Base-by-base conservation (phyloP, 768 basidiomycete species). In the Boletus sp. region DNA sequence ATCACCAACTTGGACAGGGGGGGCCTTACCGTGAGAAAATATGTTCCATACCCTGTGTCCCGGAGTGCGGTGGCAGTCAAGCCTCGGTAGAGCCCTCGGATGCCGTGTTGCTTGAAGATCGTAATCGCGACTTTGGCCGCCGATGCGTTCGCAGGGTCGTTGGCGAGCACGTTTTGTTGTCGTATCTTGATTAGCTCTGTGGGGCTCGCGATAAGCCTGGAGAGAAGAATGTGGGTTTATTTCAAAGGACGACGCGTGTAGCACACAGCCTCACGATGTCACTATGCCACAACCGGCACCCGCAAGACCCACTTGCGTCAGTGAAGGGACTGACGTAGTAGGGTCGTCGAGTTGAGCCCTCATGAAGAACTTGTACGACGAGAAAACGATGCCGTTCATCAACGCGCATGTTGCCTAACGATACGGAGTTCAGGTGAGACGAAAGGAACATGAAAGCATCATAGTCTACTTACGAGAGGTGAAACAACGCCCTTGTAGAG, bases 131-230 rank as follows among this genome's bases (percentile, higher is more conserved):
- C 79, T 20, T 76, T 72, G 10, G 76, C 65, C 0, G 83, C 80
- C 20, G 82, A 82, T 7, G 80, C 75, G 50, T 74, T 70, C 46
- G 75, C 65, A 11, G 67, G 49, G 45, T 48, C 56, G 48, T 59
- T 61, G 46, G 50, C 53, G 47, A 83, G 69, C 52, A 80, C 71
- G 32, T 82, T 79, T 62, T 92, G 90, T 62, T 90, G 89, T 35
- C 87, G 81, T 68, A 94, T 92, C 77, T 96, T 96, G 74, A 96
- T 78, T 1, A 94, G 80, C 61, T 96, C 94, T 8, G 86, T 90
- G 0, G 94, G 93, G 1, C 89, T 86, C 3, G 91, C 90, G 54
- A 95, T 71, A 10, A 91, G 62, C 6, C 91, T 92, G 39, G 12
- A 20, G 8, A 2, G 7, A n/a, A 10, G 36, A 29, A 18, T 7